phyloP scores from a whole-genome alignment of 2,329 filamentous ascomycete genomes.

The Verticillium klebahnii region DNA sequence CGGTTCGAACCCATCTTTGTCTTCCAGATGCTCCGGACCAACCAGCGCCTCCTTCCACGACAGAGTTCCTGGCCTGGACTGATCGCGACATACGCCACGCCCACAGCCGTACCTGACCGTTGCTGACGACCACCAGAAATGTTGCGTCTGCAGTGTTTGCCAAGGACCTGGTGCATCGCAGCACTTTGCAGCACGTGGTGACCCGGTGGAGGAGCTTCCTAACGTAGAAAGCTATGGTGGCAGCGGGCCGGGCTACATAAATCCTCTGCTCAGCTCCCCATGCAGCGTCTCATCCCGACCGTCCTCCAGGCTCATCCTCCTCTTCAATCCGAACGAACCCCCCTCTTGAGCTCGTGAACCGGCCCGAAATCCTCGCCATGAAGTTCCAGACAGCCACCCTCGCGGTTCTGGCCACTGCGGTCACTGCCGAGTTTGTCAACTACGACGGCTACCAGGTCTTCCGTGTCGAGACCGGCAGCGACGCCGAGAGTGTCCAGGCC shows the following conservation, averaged over 20 bases:
- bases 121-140: not conserved
- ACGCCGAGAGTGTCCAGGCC: constrained; percentile 10
- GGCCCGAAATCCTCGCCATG: not conserved
- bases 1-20: not conserved
- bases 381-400: not conserved
- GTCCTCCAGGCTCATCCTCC: not conserved
- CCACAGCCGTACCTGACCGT: not conserved
- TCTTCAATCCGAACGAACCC: not conserved
- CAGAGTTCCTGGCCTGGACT: not conserved
- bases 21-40: not conserved
- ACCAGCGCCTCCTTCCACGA: not conserved
- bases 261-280: not conserved
- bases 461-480: constrained; percentile 19
- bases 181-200: not conserved
- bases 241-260: not conserved
- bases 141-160: not conserved
- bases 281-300: not conserved
- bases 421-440: constrained; percentile 17
- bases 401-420: constrained; percentile 2
- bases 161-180: not conserved
- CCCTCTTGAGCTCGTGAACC: not conserved
- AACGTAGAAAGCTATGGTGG: not conserved
- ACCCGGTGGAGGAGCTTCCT: not conserved
- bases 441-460: constrained; percentile 43
- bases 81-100: not conserved